Percentiles rank a stretch among this genome's conserved stretches.
Evolutionary conservation across 2,329 filamentous ascomycete species (phyloP).

Genomic region (Hypoxylon rubiginosum): DNA sequence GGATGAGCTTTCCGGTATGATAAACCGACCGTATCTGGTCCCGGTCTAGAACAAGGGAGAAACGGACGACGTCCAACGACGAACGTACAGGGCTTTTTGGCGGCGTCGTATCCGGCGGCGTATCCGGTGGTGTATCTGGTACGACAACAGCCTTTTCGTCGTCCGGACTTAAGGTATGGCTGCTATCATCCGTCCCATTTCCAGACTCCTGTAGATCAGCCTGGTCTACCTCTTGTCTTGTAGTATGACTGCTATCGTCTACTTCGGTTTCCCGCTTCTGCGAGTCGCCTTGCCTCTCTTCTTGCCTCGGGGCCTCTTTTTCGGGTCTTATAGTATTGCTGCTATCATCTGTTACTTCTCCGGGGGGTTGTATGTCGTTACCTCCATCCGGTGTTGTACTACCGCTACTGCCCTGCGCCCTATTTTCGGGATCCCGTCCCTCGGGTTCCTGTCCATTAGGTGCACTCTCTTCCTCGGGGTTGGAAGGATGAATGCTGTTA

Average conservation of each 20-base stretch:
- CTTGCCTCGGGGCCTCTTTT: background rate
- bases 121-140: constrained; percentile 5
- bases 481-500: constrained; percentile 1
- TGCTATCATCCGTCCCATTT: constrained; percentile 19
- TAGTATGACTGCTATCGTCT: constrained; percentile 6
- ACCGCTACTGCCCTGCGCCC: background rate
- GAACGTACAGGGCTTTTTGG: constrained; percentile 15
- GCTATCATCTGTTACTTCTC: background rate
- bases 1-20: constrained; percentile 32
- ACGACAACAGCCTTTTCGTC: constrained; percentile 24
- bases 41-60: constrained; percentile 34
- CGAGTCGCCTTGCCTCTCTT: constrained; percentile 1
- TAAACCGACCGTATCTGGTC: constrained; percentile 37
- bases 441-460: constrained; percentile 2
- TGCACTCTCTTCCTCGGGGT: constrained; percentile 15
- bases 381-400: background rate
- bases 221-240: constrained; percentile 13
- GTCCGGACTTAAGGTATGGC: constrained; percentile 20
- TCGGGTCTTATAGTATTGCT: background rate
- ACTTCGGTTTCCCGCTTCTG: constrained; percentile 12
- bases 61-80: constrained; percentile 30
- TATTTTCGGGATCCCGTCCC: constrained; percentile 4
- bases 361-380: background rate
- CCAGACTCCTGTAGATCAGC: constrained; percentile 4
- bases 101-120: background rate